phyloP scores from a whole-genome alignment of 345 rosid species.

The Murraya koenigii region DNA sequence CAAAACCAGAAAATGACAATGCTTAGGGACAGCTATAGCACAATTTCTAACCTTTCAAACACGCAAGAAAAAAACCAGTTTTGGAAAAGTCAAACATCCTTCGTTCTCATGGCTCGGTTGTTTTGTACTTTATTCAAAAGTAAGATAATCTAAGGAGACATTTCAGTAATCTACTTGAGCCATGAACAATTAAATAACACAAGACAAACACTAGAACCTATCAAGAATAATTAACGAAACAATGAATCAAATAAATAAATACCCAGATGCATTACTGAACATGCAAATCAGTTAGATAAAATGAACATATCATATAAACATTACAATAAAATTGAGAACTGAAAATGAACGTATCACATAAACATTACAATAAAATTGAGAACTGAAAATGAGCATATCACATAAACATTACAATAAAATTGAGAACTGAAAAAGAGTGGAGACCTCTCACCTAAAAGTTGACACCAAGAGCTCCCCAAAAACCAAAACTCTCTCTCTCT shows the following conservation, averaged over 20 bases:
- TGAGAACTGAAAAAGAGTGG: neutral
- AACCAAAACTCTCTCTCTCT: neutral
- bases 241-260: neutral
- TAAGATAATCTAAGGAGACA: neutral
- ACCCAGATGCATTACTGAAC: neutral
- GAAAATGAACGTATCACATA: neutral
- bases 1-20: neutral
- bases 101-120: neutral
- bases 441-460: slow-evolving; percentile 12
- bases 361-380: neutral
- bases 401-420: neutral
- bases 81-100: neutral
- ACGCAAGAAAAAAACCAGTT: neutral
- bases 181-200: neutral
- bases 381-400: neutral
- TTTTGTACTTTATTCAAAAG: neutral
- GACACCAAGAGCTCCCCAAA: neutral
- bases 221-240: neutral
- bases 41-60: neutral
- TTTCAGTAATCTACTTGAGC: neutral
- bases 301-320: neutral
- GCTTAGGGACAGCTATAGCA: neutral
- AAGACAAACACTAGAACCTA: neutral
- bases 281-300: neutral
- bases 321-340: too few species aligned